A percentile compares a stretch with the other conserved stretches of the same genome.
These are phyloP conservation scores for Pelargonium australe DNA, from an alignment of 441 rosid genomes.

Conservation along the genomic window DNA sequence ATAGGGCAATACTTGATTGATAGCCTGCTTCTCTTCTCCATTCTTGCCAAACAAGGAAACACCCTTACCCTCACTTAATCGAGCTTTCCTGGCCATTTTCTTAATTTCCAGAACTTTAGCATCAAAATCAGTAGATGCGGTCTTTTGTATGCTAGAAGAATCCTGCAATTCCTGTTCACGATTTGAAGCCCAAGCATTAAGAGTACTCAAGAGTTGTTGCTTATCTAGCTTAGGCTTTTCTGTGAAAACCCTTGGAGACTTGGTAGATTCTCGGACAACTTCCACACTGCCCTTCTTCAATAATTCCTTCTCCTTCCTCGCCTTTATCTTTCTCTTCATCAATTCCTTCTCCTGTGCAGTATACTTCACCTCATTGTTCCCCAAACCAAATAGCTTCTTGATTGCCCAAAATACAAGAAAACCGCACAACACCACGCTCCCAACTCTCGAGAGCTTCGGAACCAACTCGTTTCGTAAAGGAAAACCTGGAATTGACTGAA, in stretches of 20 bases:
- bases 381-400: constrained; percentile 35
- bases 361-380: constrained; percentile 33
- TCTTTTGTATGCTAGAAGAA: constrained; percentile 28
- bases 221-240: constrained; percentile 64
- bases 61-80: constrained; percentile 40
- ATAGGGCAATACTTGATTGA: constrained; percentile 18
- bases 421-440: constrained; percentile 42
- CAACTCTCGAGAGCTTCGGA: constrained; percentile 42
- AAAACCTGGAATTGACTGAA: constrained; percentile 29
- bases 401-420: constrained; percentile 48
- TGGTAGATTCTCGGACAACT: constrained; percentile 37
- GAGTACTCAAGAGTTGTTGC: constrained; percentile 45
- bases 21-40: constrained; percentile 30
- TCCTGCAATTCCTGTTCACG: constrained; percentile 28
- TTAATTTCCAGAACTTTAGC: constrained; percentile 42
- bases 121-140: constrained; percentile 31
- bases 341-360: constrained; percentile 73
- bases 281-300: constrained; percentile 43
- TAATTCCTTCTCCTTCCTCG: constrained; percentile 50
- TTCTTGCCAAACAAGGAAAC: constrained; percentile 22
- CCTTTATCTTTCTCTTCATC: constrained; percentile 76
- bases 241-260: constrained; percentile 22
- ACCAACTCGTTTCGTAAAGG: constrained; percentile 33
- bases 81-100: constrained; percentile 48
- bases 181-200: constrained; percentile 35